Evolutionary conservation across 2,329 filamentous ascomycete species (phyloP).

Genomic region (Truncatella angustata): DNA sequence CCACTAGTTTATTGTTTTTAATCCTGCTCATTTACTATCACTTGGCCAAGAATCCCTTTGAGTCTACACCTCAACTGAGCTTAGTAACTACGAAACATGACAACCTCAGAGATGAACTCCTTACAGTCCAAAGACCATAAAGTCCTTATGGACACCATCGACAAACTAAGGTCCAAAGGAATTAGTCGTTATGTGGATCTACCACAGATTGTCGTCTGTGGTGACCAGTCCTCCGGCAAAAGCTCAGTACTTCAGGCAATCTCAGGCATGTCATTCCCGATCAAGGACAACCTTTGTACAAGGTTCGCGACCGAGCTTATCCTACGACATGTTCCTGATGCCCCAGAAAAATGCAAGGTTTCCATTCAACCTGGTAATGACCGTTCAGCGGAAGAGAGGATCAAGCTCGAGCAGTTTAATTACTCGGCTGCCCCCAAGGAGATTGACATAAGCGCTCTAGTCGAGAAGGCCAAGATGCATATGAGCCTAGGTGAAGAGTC

Average conservation of each 20-base stretch:
- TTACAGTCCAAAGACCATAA: conserved; percentile 21
- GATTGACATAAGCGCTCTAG: conserved; percentile 26
- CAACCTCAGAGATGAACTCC: not conserved
- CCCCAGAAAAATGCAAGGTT: conserved; percentile 28
- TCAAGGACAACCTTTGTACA: conserved; percentile 58
- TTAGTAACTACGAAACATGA: not conserved
- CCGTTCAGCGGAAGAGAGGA: conserved; percentile 24
- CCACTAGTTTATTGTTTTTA: too few relatives aligned
- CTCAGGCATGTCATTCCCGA: conserved; percentile 57
- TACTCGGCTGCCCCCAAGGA: conserved; percentile 8
- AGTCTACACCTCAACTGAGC: not conserved
- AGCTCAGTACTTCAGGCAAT: conserved; percentile 63
- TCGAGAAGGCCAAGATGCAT: conserved; percentile 33
- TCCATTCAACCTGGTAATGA: conserved; percentile 30
- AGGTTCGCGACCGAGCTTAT: conserved; percentile 62
- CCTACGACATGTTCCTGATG: conserved; percentile 41
- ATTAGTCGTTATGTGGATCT: conserved; percentile 35
- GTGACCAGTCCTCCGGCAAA: conserved; percentile 61
- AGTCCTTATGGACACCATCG: conserved; percentile 33
- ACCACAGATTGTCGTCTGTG: conserved; percentile 52
- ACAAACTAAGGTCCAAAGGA: conserved; percentile 32
- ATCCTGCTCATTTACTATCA: too few relatives aligned
- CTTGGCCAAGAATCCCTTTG: too few relatives aligned
- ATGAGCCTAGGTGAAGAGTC: conserved; percentile 13
- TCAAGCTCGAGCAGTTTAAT: conserved; percentile 14